phyloP scores from a whole-genome alignment of 164 flowering plant species.

The Nymphaea thermarum region DNA sequence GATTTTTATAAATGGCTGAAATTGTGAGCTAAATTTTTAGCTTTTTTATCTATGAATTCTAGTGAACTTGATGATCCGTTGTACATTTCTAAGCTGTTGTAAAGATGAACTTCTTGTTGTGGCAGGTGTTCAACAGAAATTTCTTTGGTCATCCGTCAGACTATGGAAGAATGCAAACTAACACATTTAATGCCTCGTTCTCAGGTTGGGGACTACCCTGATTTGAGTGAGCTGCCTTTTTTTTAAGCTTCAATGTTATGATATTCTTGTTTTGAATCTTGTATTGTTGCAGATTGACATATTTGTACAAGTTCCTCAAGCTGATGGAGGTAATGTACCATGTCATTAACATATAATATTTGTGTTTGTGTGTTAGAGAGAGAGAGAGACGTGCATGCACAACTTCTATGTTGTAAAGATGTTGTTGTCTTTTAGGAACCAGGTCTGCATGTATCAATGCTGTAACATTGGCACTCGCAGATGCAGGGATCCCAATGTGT shows the following conservation, averaged over 20 bases:
- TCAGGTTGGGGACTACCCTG: conserved; percentile 32
- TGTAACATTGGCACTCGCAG: conserved; percentile 95
- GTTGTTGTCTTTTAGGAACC: conserved; percentile 41
- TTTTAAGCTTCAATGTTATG: background rate
- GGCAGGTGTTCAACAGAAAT: conserved; percentile 87
- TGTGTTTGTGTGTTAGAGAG: too few species aligned
- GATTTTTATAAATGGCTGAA: too few species aligned
- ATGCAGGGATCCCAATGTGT: conserved; percentile 97
- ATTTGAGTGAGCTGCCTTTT: background rate
- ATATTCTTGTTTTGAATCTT: background rate
- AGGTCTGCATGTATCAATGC: conserved; percentile 99
- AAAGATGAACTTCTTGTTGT: background rate
- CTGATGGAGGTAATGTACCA: conserved; percentile 81
- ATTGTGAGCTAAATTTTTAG: too few species aligned
- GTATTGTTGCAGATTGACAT: conserved; percentile 75
- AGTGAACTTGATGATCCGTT: too few species aligned
- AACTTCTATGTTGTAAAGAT: too few species aligned
- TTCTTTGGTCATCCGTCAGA: conserved; percentile 89
- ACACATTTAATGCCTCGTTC: conserved; percentile 92
- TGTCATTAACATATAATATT: too few species aligned
- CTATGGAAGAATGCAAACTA: conserved; percentile 94
- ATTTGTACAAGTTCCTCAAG: conserved; percentile 96
- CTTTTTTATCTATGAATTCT: too few species aligned
- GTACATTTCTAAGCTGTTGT: too few species aligned
- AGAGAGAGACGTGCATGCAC: too few species aligned